Base-by-base conservation (phyloP, 1,139 yeast genomes). In the Yamadazyma siamensis region DNA sequence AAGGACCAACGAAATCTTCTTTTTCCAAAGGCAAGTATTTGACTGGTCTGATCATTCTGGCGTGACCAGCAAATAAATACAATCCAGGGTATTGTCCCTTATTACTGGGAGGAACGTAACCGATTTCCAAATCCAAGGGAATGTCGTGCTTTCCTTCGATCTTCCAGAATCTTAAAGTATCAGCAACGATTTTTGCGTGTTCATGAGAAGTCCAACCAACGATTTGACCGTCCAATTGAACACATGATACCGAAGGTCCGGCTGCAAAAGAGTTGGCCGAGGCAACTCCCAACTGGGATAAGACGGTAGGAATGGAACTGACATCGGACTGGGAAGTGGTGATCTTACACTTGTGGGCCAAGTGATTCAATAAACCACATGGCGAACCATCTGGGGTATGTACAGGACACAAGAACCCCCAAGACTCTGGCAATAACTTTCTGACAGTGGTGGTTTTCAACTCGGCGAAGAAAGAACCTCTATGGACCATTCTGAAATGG, bases 321-420 rank as follows among this genome's bases (percentile, higher is more conserved):
- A 82, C 91, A 52, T 88, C 94, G 3, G 81, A 65, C 25, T 79
- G 81, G 27, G 64, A 61, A 7, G 97, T 89, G 5, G 95, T 78
- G 40, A 91, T 83, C 49, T 75, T 72, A 72, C 99, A 91, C 59
- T 86, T 87, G 62, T 91, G 96, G 8, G 98, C 82, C 67, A 91
- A 81, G 69, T 91, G 99, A 62, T 94, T 94, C 50, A 91, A 71
- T 56, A 91, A 71, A 65, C 99, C 99, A 81, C 99, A 91, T 14
- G 99, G 99, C 30, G 97, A 85, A 50, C 99, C 99, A 83, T 91
- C 99, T 3, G 99, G 99, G 11, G 99, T 91, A 62, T 91, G 98
- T 12, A 94, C 98, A 13, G 99, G 98, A 66, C 99, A 94, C 48
- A 94, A 65, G 72, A 91, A 94, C 5, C 97, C 97, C 99, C 99